Evolutionary conservation across 2,329 filamentous ascomycete species (phyloP).

Genomic region (Penicillium sp.): DNA sequence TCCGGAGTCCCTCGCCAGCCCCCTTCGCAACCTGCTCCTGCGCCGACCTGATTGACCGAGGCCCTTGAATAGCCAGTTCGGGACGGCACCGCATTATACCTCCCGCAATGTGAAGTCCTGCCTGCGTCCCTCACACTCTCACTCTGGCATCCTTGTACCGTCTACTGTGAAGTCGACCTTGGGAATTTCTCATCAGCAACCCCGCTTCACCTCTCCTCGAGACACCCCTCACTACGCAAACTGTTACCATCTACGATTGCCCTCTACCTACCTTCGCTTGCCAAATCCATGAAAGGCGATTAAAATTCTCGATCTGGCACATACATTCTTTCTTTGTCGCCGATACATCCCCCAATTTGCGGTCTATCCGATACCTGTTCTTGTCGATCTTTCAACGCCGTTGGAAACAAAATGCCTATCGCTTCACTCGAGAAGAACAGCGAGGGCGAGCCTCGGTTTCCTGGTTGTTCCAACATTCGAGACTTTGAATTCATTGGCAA

Average conservation of each 20-base stretch:
- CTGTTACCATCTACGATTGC: not conserved
- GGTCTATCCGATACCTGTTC: not conserved
- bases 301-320: not conserved
- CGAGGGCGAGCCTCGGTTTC: slow-evolving; percentile 63
- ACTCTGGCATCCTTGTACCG: not conserved
- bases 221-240: not conserved
- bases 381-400: not conserved
- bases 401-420: slow-evolving; percentile 35
- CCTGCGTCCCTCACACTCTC: not conserved
- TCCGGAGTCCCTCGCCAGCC: too few relatives aligned
- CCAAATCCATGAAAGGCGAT: not conserved
- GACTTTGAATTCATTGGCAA: slow-evolving; percentile 47
- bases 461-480: slow-evolving; percentile 69
- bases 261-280: not conserved
- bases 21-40: not conserved
- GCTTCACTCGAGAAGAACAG: slow-evolving; percentile 49
- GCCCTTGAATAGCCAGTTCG: slow-evolving; percentile 2
- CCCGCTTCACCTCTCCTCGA: not conserved
- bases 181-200: not conserved
- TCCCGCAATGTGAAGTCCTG: slow-evolving; percentile 4
- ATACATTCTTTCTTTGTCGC: not conserved
- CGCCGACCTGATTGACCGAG: not conserved
- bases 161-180: not conserved
- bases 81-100: not conserved
- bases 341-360: not conserved